Evolutionary conservation across 345 rosid species (phyloP).

Genomic region (Nasturtium officinale): DNA sequence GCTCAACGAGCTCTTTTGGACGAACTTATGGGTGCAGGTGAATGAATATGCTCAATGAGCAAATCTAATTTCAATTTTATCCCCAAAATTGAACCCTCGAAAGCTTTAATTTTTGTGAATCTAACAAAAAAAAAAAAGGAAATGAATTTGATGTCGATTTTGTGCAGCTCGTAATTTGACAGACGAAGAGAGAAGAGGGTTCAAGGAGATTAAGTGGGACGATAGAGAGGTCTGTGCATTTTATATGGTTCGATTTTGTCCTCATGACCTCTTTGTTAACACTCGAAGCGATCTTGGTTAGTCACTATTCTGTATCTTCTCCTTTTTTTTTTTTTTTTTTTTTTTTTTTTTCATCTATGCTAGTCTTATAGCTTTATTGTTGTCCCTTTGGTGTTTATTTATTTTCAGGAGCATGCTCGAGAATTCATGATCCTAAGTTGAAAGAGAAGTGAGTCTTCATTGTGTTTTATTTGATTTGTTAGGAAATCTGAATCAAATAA

Average conservation of each 20-base stretch:
- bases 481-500: not conserved
- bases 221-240: constrained; percentile 91
- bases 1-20: constrained; percentile 95
- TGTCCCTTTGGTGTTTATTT: constrained; percentile 10
- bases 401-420: constrained; percentile 80
- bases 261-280: constrained; percentile 97
- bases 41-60: constrained; percentile 1
- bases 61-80: constrained; percentile 9
- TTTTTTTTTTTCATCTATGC: not conserved
- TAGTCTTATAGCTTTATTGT: not conserved
- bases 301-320: constrained; percentile 23
- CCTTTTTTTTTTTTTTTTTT: not conserved
- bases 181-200: constrained; percentile 81
- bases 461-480: not conserved
- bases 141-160: constrained; percentile 19
- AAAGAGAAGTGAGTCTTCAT: constrained; percentile 79
- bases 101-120: too few relatives aligned
- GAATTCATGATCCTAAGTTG: constrained; percentile 90
- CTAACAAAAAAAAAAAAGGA: not conserved
- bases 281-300: constrained; percentile 96
- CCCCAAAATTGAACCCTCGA: not conserved
- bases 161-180: constrained; percentile 83
- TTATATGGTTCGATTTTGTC: constrained; percentile 97
- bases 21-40: constrained; percentile 98
- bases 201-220: constrained; percentile 85